phyloP scores from a whole-genome alignment of 2,329 filamentous ascomycete species.

The Colletotrichum truncatum region DNA sequence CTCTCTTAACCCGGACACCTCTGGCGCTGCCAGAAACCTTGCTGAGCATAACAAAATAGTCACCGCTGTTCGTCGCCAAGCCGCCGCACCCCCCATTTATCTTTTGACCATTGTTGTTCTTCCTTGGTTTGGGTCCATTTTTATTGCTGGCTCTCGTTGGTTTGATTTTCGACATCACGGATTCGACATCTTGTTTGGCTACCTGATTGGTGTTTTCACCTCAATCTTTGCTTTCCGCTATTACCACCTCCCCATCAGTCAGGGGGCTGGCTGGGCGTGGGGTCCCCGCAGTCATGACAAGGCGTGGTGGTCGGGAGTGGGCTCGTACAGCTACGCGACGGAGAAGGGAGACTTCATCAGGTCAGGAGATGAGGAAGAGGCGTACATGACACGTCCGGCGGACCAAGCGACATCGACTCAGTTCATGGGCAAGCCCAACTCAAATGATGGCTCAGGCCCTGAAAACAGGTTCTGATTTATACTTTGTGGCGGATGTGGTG shows the following conservation, averaged over 20 bases:
- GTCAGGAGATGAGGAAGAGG: conserved; percentile 41
- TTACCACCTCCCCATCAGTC: conserved; percentile 83
- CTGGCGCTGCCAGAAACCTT: conserved; percentile 39
- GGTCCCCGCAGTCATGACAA: conserved; percentile 76
- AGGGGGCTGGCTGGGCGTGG: conserved; percentile 92
- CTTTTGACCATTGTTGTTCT: conserved; percentile 75
- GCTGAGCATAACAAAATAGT: conserved; percentile 49
- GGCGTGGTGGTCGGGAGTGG: conserved; percentile 82
- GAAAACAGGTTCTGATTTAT: conserved; percentile 18
- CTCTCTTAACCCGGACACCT: conserved; percentile 17
- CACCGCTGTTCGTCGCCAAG: conserved; percentile 71
- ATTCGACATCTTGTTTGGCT: conserved; percentile 93
- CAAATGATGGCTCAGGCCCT: conserved; percentile 9
- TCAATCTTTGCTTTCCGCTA: conserved; percentile 82
- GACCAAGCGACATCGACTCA: conserved; percentile 18
- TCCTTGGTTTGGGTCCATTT: conserved; percentile 79
- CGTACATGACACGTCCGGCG: conserved; percentile 14
- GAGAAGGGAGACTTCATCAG: conserved; percentile 42
- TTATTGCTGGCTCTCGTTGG: conserved; percentile 86
- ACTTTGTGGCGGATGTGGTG: not conserved
- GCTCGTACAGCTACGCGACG: conserved; percentile 64
- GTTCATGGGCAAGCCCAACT: conserved; percentile 16
- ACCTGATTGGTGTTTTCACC: conserved; percentile 76
- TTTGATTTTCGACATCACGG: conserved; percentile 90
- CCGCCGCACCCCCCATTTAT: conserved; percentile 85